Base-by-base conservation (phyloP, 2,329 filamentous ascomycete genomes). In the Scytalidium lignicola region DNA sequence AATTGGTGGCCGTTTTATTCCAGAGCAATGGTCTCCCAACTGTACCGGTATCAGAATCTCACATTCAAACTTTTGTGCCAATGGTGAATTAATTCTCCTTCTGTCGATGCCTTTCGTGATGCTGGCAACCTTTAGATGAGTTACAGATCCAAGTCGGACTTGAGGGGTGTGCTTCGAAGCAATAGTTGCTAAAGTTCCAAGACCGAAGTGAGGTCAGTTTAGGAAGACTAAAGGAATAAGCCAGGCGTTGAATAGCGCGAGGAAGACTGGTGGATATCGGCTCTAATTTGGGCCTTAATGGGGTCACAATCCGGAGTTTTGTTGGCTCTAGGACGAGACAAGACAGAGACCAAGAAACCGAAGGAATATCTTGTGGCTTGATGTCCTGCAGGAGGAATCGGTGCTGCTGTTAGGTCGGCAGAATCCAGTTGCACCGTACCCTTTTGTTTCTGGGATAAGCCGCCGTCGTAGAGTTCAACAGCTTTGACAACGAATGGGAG, bases 381-480 rank as follows among this genome's bases (percentile, higher is more conserved):
- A 37, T 51, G 39, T 17, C 49, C 41, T 56, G 58, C 55, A 56
- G 52, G 52, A 51, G 50, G 46, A 52, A 17, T 52, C 49, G 51
- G 54, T 58, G 58, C 55, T 57, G 59, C 58, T 61, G 58, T 56
- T 55, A 58, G 51, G 52, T 51, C 54, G 51, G 41, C 52, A 4
- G n/a, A 13, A 15, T 37, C 32, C 51, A 58, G 54, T 55, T 48
- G 47, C 55, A 44, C 50, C 51, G 44, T 20, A 29, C 26, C 26
- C 26, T 55, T 55, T 47, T 41, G 50, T 50, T 53, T 40, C 43
- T 43, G 52, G 51, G 51, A 58, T 56, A 59, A 57, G 58, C 53
- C 57, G 51, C 51, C 51, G 47, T 37, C 51, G 55, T 56, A 52
- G 57, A 51, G 42, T 56, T 55, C 37, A 58, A 58, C 50, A 57